Base-by-base conservation (phyloP, 2,329 filamentous ascomycete genomes). In the Colletotrichum sp. region DNA sequence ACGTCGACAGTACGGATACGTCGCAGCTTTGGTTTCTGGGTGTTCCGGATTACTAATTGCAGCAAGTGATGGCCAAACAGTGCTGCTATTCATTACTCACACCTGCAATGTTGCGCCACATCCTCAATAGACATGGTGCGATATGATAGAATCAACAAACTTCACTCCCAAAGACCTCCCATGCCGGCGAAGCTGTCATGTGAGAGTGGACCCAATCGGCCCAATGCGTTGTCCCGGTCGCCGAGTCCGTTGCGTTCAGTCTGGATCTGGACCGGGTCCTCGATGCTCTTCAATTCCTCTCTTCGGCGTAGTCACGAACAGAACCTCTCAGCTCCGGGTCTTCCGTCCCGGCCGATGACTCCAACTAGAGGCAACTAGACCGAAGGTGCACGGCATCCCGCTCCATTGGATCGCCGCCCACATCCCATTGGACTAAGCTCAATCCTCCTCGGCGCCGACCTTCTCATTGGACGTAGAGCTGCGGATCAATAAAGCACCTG, bases 141-240 rank as follows among this genome's bases (percentile, higher is more conserved):
- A 21, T 24, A 18, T 32, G 16, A 32, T 60, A 5, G 28, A 28
- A 67, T 55, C 44, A 0, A 57, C 8, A 28, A 26, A n/a, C 49
- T 74, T 57, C 44, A 59, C 24, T 24, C 10, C 12, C 65, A 28
- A 39, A 44, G 30, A 26, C 55, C n/a, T 59, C 32, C n/a, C 30
- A 36, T 15, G 16, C 16, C 28, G 30, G 57, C 21, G 13, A 13
- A n/a, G 21, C 28, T 24, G 49, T 64, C 73, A 76, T 76, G 69
- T 69, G 70, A 69, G 57, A 73, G 73, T 76, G 73, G 73, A 30
- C 6, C 13, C 55, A 28, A 49, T 76, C 73, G 69, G 73, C 18
- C 34, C 30, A 76, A 69, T 76, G n/a, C 10, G 57, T 69, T 73
- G 57, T 69, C 60, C 73, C 70, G 73, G 73, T 49, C 69, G 39